Evolutionary conservation across 2,329 filamentous ascomycete genomes (phyloP).

Genomic region (Xylariaceae sp.): DNA sequence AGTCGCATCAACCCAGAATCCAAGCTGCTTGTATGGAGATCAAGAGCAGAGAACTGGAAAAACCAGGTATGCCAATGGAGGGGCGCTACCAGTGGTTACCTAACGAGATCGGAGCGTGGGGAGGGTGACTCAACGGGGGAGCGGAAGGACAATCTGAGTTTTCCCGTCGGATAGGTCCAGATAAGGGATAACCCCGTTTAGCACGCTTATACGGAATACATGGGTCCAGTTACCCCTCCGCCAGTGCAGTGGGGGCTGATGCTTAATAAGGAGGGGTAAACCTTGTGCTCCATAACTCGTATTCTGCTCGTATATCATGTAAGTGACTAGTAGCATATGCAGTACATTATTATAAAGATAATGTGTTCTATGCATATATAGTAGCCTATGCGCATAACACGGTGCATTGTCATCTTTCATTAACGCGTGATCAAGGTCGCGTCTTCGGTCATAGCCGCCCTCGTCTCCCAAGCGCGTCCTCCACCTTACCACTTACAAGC

Average conservation of each 20-base stretch:
- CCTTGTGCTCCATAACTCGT: no score
- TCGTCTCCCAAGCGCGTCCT: background rate
- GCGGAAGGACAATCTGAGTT: no score
- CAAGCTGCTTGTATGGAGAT: background rate
- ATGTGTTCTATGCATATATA: background rate
- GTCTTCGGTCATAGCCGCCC: background rate
- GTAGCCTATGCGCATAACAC: background rate
- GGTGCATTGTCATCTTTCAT: background rate
- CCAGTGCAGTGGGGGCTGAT: background rate
- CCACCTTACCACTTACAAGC: background rate
- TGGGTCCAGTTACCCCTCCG: background rate
- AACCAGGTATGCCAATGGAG: conserved; percentile 11
- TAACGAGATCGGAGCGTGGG: conserved; percentile 12
- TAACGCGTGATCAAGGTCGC: conserved; percentile 1
- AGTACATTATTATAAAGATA: no score
- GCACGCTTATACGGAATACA: background rate
- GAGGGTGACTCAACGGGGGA: conserved; percentile 4
- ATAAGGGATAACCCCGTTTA: background rate
- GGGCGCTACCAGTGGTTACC: conserved; percentile 1
- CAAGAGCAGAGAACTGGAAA: conserved; percentile 5
- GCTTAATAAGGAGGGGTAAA: background rate
- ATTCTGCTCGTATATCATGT: no score
- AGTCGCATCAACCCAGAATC: conserved; percentile 14
- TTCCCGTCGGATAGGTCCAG: no score
- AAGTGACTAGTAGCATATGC: no score